Evolutionary conservation across 192 early-diverging fungal species (phyloP).

Genomic region (Rhizophagus sp.): DNA sequence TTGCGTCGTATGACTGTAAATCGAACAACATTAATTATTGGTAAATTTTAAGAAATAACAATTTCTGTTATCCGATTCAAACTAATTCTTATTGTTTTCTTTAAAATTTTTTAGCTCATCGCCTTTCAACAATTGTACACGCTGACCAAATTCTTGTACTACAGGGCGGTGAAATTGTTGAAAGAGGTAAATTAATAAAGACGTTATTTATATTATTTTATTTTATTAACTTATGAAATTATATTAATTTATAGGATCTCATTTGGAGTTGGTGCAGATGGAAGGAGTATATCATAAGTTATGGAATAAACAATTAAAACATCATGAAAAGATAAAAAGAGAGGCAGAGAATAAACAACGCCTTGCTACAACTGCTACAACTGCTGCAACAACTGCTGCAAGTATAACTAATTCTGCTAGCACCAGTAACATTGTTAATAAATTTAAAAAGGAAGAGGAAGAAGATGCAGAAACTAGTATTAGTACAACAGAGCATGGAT

Average conservation of each 20-base stretch:
- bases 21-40: slow-evolving; percentile 86
- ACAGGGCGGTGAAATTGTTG: slow-evolving; percentile 68
- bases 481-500: neutral
- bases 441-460: neutral
- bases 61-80: slow-evolving; percentile 23
- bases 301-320: slow-evolving; percentile 63
- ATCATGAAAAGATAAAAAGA: slow-evolving; percentile 25
- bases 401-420: neutral
- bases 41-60: neutral
- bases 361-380: neutral
- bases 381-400: neutral
- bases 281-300: slow-evolving; percentile 72
- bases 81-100: slow-evolving; percentile 64
- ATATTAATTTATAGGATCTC: slow-evolving; percentile 32
- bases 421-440: neutral
- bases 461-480: neutral
- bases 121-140: slow-evolving; percentile 73
- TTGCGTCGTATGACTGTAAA: slow-evolving; percentile 68
- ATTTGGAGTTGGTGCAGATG: slow-evolving; percentile 56
- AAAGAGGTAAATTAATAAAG: slow-evolving; percentile 52
- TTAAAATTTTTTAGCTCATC: slow-evolving; percentile 57
- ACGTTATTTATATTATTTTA: slow-evolving; percentile 16
- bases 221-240: neutral
- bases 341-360: slow-evolving; percentile 11
- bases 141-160: slow-evolving; percentile 80